These are phyloP conservation scores for Fusarium nurragi DNA, from an alignment of 2,329 filamentous ascomycete genomes.

Conservation along the genomic window DNA sequence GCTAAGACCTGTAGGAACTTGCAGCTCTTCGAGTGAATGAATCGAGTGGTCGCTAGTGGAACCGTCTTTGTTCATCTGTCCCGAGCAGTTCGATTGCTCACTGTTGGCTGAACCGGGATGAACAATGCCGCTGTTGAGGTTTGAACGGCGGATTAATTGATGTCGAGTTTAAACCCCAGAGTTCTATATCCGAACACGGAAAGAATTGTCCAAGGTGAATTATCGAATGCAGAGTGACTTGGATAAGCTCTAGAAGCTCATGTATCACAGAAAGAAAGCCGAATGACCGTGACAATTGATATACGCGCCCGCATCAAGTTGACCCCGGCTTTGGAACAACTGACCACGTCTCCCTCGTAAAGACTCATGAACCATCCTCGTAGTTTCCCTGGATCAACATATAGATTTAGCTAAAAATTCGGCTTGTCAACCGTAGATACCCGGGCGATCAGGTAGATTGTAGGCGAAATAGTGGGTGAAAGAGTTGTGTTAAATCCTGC, in stretches of 20 bases:
- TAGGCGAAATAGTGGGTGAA: conserved; percentile 32
- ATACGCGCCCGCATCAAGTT: not conserved
- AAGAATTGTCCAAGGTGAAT: too few species aligned
- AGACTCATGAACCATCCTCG: conserved; percentile 38
- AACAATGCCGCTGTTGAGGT: not conserved
- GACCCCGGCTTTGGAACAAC: conserved; percentile 14
- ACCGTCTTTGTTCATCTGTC: not conserved
- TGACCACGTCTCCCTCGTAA: conserved; percentile 29
- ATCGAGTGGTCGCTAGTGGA: not conserved
- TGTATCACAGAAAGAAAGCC: too few species aligned
- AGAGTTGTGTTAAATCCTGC: not conserved
- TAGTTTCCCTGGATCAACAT: conserved; percentile 51
- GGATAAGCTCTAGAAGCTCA: too few species aligned
- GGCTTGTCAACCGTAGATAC: too few species aligned
- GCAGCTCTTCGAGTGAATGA: not conserved
- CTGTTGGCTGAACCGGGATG: not conserved
- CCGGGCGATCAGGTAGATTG: conserved; percentile 54
- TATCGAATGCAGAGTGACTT: too few species aligned
- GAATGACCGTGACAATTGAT: not conserved
- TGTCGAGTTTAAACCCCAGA: too few species aligned
- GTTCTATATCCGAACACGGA: too few species aligned
- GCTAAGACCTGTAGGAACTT: not conserved
- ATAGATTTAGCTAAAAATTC: conserved; percentile 49
- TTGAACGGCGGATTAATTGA: too few species aligned
- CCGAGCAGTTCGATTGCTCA: not conserved